These are phyloP conservation scores for Gossypium thurberi DNA, from an alignment of 345 rosid genomes.

Conservation along the genomic window DNA sequence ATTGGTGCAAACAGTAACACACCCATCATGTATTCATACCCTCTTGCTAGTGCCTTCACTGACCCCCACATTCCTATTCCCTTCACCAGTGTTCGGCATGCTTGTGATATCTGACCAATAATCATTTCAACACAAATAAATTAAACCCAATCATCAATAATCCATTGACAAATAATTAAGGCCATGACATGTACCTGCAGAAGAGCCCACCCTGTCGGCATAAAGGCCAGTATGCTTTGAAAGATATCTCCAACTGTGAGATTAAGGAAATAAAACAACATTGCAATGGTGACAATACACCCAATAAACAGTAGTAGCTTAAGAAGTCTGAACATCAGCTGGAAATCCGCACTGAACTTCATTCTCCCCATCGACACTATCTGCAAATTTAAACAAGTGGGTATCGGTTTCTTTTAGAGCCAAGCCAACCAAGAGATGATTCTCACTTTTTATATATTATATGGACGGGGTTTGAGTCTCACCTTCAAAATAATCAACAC, in stretches of 20 bases:
- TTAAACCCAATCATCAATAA: background rate
- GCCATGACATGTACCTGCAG: slow-evolving; percentile 42
- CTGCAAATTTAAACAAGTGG: slow-evolving; percentile 31
- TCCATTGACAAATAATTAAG: too few relatives aligned
- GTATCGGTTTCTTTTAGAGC: background rate
- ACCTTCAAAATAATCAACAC: slow-evolving; percentile 78
- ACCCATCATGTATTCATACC: slow-evolving; percentile 91
- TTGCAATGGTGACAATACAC: slow-evolving; percentile 40
- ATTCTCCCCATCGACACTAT: slow-evolving; percentile 89
- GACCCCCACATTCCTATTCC: slow-evolving; percentile 90
- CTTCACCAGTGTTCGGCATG: slow-evolving; percentile 48
- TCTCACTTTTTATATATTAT: background rate
- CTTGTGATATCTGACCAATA: slow-evolving; percentile 63
- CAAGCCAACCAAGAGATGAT: background rate
- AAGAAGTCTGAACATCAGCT: slow-evolving; percentile 86
- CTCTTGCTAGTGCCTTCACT: slow-evolving; percentile 77
- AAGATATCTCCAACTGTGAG: slow-evolving; percentile 79
- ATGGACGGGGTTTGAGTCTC: slow-evolving; percentile 1
- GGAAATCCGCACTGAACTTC: slow-evolving; percentile 96
- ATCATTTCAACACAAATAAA: background rate
- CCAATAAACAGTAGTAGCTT: slow-evolving; percentile 72
- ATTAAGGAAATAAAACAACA: slow-evolving; percentile 64
- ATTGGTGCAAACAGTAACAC: slow-evolving; percentile 58
- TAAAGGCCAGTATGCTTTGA: slow-evolving; percentile 69
- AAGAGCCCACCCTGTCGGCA: slow-evolving; percentile 93